A percentile compares a stretch with the other conserved stretches of the same genome.
Evolutionary conservation across 768 basidiomycete genomes (phyloP).

Genomic region (Tylopilus cervinicoccineus): DNA sequence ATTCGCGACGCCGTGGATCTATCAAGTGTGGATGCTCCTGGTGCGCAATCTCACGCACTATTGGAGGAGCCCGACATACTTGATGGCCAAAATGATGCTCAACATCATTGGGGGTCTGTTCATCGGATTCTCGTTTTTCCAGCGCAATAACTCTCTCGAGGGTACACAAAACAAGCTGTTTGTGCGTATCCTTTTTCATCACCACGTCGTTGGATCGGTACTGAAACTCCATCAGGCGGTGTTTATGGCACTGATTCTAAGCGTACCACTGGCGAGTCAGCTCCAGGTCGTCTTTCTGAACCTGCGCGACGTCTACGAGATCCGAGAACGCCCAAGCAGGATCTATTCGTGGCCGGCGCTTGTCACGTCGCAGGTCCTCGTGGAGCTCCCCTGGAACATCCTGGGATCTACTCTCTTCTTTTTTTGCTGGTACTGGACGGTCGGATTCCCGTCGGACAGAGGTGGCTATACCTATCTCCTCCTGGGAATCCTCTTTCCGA

Average conservation of each 20-base stretch:
- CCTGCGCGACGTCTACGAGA: constrained; percentile 45
- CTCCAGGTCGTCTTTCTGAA: not conserved
- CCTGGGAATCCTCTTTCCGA: constrained; percentile 49
- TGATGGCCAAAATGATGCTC: constrained; percentile 52
- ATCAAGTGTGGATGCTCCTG: constrained; percentile 31
- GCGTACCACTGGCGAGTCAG: constrained; percentile 42
- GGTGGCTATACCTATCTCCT: constrained; percentile 60
- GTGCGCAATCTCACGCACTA: constrained; percentile 24
- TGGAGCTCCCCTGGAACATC: constrained; percentile 62
- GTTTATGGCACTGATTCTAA: constrained; percentile 49
- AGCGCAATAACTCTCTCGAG: constrained; percentile 48
- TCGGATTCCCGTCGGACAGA: constrained; percentile 57
- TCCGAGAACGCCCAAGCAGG: constrained; percentile 59
- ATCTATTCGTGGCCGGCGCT: constrained; percentile 67
- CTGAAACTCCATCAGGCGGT: constrained; percentile 36
- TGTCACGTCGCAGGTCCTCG: constrained; percentile 49
- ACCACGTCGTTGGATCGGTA: not conserved
- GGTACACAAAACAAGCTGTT: constrained; percentile 67
- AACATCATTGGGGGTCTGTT: constrained; percentile 54
- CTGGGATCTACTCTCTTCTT: constrained; percentile 55
- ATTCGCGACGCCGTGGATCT: constrained; percentile 51
- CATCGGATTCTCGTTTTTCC: constrained; percentile 60
- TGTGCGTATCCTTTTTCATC: constrained; percentile 39
- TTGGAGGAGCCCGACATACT: constrained; percentile 58
- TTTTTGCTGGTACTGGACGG: constrained; percentile 71